These are phyloP conservation scores for Alternaria sp. DNA, from an alignment of 2,329 filamentous ascomycete species.

Conservation along the genomic window DNA sequence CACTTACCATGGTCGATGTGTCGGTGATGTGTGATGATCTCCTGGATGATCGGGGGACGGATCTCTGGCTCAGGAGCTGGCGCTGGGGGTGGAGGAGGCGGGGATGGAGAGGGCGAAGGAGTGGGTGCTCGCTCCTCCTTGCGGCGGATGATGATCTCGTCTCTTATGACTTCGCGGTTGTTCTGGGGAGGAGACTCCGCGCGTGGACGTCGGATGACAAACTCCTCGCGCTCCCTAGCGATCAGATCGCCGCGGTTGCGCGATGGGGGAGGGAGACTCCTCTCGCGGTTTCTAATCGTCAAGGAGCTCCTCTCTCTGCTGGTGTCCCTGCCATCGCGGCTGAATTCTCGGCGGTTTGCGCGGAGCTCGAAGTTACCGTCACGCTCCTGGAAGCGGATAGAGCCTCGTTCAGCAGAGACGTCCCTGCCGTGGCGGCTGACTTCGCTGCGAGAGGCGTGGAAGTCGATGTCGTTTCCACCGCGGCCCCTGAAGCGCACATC, in stretches of 20 bases:
- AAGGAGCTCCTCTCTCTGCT: slow-evolving; percentile 45
- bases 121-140: slow-evolving; percentile 57
- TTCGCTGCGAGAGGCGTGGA: slow-evolving; percentile 31
- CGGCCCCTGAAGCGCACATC: slow-evolving; percentile 57
- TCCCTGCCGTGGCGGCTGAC: slow-evolving; percentile 32
- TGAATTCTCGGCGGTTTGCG: slow-evolving; percentile 43
- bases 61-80: slow-evolving; percentile 69
- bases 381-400: slow-evolving; percentile 41
- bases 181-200: slow-evolving; percentile 43
- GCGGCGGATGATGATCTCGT: slow-evolving; percentile 54
- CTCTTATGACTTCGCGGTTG: slow-evolving; percentile 45
- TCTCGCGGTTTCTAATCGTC: slow-evolving; percentile 43
- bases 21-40: slow-evolving; percentile 86
- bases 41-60: slow-evolving; percentile 81
- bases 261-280: slow-evolving; percentile 46
- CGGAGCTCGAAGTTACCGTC: slow-evolving; percentile 52
- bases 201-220: slow-evolving; percentile 48
- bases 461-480: slow-evolving; percentile 42
- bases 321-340: slow-evolving; percentile 40
- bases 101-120: slow-evolving; percentile 59
- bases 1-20: slow-evolving; percentile 83
- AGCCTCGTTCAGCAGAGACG: slow-evolving; percentile 32
- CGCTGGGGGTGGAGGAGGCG: slow-evolving; percentile 53
- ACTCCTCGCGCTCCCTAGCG: slow-evolving; percentile 51
- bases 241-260: slow-evolving; percentile 44